Conservation (phyloP, 2,329 filamentous ascomycete genomes). For the Scedosporium aurantiacum region DNA sequence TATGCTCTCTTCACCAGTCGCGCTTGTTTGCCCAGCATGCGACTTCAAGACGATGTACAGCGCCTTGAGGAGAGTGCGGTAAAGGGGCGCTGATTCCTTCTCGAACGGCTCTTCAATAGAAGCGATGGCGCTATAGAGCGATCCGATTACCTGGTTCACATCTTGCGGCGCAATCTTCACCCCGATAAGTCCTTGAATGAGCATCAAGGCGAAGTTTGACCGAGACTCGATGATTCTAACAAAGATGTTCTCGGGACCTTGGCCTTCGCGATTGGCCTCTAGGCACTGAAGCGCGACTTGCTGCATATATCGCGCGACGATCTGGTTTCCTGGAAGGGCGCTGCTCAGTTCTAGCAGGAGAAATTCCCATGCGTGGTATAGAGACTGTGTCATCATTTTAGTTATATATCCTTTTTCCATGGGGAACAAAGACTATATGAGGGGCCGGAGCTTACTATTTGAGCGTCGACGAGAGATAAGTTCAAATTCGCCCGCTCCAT, state of each 20-base stretch:
- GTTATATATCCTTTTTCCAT: constrained; percentile 9
- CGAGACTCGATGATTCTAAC: constrained; percentile 63
- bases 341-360: constrained; percentile 74
- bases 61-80: constrained; percentile 71
- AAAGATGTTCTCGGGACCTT: constrained; percentile 72
- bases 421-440: neutral
- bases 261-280: constrained; percentile 59
- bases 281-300: constrained; percentile 70
- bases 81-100: constrained; percentile 52
- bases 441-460: constrained; percentile 51
- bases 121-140: constrained; percentile 41
- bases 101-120: constrained; percentile 43
- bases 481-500: constrained; percentile 83
- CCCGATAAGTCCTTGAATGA: constrained; percentile 70
- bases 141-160: constrained; percentile 38
- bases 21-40: constrained; percentile 34
- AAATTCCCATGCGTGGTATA: constrained; percentile 84
- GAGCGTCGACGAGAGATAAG: constrained; percentile 81
- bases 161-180: constrained; percentile 36
- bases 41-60: constrained; percentile 70
- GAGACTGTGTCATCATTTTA: constrained; percentile 37
- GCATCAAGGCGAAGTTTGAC: constrained; percentile 68
- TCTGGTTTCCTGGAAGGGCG: constrained; percentile 38
- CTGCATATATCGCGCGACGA: constrained; percentile 58
- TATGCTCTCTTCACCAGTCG: neutral